Evolutionary conservation across 2,329 filamentous ascomycete genomes (phyloP), one percentile per base, ranked within the genome.

Genomic region (Penicillium sp.): DNA sequence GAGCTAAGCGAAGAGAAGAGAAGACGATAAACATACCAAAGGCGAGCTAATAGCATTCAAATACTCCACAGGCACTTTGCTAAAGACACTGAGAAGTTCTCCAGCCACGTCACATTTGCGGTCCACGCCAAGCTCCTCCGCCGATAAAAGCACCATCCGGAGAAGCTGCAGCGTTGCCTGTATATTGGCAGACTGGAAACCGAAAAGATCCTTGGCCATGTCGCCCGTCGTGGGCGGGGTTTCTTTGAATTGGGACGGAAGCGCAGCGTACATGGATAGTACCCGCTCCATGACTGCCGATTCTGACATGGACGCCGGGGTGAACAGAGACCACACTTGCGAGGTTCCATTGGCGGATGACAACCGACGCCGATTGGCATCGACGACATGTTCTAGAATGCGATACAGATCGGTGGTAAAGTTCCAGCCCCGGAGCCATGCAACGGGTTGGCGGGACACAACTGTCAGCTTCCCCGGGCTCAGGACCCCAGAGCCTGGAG

Each of bases 351-450:
- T 65, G n/a, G 57, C 56, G 1, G 61, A 56, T 7, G 63, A 64
- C 35, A 57, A 61, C 11, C 58, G 60, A n/a, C 63, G 63, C 4
- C 58, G 54, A 27, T 62, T 64, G 2, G 54, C 47, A 47, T 66
- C 65, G 9, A 75, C 63, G 10, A 76, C 77, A 57, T 84, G 80
- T 60, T 84, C 81, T 14, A 84, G 67, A 8, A 84, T 73, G 5
- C 81, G 77, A 60, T 83, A 84, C 0, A 84, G 67, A 60, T 84
- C 81, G 0, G 79, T 82, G 7, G 77, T 80, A 54, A 82, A 83
- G 64, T 84, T 84, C 80, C 79, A 84, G 16, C 81, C 81, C 39
- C 75, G 73, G 7, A 84, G 67, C 81, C 81, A 84, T 53, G 70
- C 65, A 29, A 62, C 60, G 3, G 56, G 57, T 11, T 57, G 54